phyloP scores from a whole-genome alignment of 768 basidiomycete species.

The Mycena maculata region DNA sequence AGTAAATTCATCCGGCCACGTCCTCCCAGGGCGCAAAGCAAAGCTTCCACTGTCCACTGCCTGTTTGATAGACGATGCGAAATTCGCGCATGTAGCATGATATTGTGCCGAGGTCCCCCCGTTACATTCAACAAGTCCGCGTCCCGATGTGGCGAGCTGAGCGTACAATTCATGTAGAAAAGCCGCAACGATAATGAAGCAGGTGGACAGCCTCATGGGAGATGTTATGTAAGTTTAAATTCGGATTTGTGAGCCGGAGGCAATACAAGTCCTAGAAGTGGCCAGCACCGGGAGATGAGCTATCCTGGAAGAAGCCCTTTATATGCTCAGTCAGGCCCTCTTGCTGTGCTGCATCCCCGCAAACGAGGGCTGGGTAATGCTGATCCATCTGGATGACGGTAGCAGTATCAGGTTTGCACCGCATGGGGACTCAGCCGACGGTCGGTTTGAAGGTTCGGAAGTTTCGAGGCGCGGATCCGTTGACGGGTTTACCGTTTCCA shows the following conservation, averaged over 20 bases:
- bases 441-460: not conserved
- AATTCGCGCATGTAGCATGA: not conserved
- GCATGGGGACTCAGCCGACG: too few relatives aligned
- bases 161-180: not conserved
- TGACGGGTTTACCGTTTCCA: not conserved
- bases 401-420: too few relatives aligned
- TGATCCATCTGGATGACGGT: not conserved
- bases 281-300: constrained; percentile 2
- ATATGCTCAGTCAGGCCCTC: not conserved
- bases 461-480: not conserved
- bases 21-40: not conserved
- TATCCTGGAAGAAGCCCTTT: not conserved
- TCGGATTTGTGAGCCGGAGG: not conserved
- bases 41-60: not conserved
- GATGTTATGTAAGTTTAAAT: not conserved
- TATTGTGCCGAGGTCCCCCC: not conserved
- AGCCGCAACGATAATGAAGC: not conserved
- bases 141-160: not conserved
- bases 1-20: constrained; percentile 1
- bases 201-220: not conserved
- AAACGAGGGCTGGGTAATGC: too few relatives aligned
- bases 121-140: not conserved
- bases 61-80: not conserved
- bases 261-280: constrained; percentile 7
- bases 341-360: too few relatives aligned